A percentile compares a stretch with the other conserved stretches of the same genome.
These are phyloP conservation scores for Boletus fagicola DNA, from an alignment of 768 basidiomycete genomes.

Conservation along the genomic window DNA sequence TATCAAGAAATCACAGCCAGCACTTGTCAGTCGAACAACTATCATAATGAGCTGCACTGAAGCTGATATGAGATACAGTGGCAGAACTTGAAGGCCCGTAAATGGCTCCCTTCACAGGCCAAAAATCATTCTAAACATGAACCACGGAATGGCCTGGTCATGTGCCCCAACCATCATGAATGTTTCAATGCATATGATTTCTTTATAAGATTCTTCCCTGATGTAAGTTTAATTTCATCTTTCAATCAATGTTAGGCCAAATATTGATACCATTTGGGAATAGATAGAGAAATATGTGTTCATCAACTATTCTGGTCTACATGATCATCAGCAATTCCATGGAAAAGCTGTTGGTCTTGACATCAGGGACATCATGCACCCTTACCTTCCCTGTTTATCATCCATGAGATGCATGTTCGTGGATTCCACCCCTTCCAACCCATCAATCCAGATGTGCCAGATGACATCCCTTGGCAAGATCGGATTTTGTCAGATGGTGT, in stretches of 20 bases:
- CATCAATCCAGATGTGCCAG: not conserved
- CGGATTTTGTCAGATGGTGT: not conserved
- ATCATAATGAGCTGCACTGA: not conserved
- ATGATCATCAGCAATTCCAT: not conserved
- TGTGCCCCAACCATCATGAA: not conserved
- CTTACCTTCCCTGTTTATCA: not conserved
- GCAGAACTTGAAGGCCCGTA: not conserved
- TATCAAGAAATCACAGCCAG: not conserved
- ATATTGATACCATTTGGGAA: not conserved
- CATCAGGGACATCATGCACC: not conserved
- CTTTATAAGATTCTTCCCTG: not conserved
- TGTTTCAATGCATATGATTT: accelerated
- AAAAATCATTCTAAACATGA: not conserved
- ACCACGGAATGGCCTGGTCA: not conserved
- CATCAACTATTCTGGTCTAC: not conserved
- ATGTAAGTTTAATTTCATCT: not conserved
- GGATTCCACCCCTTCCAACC: not conserved
- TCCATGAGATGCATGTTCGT: not conserved
- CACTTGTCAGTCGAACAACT: not conserved
- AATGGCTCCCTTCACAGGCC: not conserved
- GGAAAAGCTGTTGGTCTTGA: not conserved
- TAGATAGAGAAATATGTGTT: not conserved
- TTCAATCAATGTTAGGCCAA: not conserved
- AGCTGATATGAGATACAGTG: not conserved
- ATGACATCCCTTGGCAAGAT: not conserved